Percentiles rank a stretch among this genome's conserved stretches.
phyloP scores from a whole-genome alignment of 2,329 filamentous ascomycete species.

The Alternaria infectoria region DNA sequence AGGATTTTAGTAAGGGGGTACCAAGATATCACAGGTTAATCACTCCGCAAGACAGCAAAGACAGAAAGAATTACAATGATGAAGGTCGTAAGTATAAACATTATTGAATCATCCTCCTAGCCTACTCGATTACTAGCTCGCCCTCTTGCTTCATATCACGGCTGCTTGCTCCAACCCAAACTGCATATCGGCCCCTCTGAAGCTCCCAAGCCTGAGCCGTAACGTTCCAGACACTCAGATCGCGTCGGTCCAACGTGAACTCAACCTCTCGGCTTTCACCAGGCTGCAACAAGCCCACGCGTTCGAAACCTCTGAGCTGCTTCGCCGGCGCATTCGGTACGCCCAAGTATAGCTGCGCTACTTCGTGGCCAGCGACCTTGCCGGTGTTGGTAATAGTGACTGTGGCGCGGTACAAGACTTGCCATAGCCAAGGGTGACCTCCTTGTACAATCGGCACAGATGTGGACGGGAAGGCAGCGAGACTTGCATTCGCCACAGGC shows the following conservation, averaged over 20 bases:
- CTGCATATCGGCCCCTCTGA: slow-evolving; percentile 31
- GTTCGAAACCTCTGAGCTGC: slow-evolving; percentile 79
- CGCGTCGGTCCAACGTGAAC: slow-evolving; percentile 73
- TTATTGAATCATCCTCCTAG: background rate
- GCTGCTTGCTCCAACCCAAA: slow-evolving; percentile 48
- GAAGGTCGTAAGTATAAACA: background rate
- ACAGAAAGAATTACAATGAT: background rate
- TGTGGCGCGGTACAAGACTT: slow-evolving; percentile 69
- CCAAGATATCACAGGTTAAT: background rate
- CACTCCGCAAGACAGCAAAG: background rate
- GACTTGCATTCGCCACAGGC: slow-evolving; percentile 53
- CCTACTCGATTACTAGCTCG: slow-evolving; percentile 13
- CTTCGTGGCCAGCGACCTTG: slow-evolving; percentile 66
- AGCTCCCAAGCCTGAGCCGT: slow-evolving; percentile 77
- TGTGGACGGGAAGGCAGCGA: slow-evolving; percentile 16
- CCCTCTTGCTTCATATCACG: slow-evolving; percentile 37
- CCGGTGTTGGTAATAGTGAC: slow-evolving; percentile 75
- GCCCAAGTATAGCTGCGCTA: slow-evolving; percentile 73
- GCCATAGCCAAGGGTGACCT: slow-evolving; percentile 62
- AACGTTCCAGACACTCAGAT: slow-evolving; percentile 85
- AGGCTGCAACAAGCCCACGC: slow-evolving; percentile 68
- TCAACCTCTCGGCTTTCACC: slow-evolving; percentile 69
- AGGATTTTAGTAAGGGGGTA: background rate
- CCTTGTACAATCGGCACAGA: slow-evolving; percentile 34
- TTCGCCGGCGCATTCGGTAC: slow-evolving; percentile 66